A percentile compares a stretch with the other conserved stretches of the same genome.
Conservation (phyloP, 169 alveolate genomes). For the Babesia divergens region DNA sequence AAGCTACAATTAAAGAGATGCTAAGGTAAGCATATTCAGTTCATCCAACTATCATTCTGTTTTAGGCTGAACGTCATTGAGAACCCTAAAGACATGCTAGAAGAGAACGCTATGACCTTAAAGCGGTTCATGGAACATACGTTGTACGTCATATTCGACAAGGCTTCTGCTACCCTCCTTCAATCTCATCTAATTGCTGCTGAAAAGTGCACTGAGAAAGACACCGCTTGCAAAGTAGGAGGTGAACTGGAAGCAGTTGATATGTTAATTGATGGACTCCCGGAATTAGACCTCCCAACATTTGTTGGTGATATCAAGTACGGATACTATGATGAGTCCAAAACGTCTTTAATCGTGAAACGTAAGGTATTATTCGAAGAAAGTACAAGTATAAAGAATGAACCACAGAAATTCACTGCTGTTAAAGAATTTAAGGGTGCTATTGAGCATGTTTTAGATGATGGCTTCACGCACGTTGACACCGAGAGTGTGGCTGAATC, state of each 20-base stretch:
- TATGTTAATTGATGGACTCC: background rate
- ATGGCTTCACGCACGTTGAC: constrained; percentile 1
- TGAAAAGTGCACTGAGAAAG: background rate
- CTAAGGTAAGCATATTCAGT: background rate
- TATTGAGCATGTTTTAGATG: constrained; percentile 1
- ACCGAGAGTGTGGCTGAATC: background rate
- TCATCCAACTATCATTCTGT: too few relatives aligned
- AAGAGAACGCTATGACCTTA: background rate
- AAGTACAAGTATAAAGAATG: background rate
- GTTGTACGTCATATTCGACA: constrained; percentile 32
- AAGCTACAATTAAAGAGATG: constrained; percentile 3
- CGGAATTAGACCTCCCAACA: background rate
- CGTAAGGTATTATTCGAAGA: constrained; percentile 3
- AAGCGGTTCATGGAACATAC: constrained; percentile 42
- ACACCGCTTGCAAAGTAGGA: constrained; percentile 7
- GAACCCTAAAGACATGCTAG: background rate
- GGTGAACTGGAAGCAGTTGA: background rate
- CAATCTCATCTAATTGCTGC: constrained; percentile 7
- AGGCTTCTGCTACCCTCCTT: constrained; percentile 4
- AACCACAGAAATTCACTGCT: background rate
- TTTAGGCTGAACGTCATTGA: background rate
- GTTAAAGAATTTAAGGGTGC: background rate
- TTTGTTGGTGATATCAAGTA: constrained; percentile 9
- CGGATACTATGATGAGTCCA: background rate
- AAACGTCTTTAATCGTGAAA: background rate